phyloP scores from a whole-genome alignment of 148 eudicot genomes.

The Linanthus parryae region DNA sequence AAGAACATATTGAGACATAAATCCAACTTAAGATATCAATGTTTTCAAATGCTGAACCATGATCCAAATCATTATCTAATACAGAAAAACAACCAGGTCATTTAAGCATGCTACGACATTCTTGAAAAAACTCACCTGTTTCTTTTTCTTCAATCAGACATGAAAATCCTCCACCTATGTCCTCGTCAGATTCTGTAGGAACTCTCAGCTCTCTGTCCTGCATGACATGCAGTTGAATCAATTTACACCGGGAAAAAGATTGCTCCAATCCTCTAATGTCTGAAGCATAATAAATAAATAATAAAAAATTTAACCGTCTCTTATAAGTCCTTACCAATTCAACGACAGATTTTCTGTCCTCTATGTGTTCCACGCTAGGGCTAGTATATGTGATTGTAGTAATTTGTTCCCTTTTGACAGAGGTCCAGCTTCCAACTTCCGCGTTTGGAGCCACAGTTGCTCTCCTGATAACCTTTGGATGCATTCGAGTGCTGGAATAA shows the following conservation, averaged over 20 bases:
- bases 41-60: background rate
- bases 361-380: constrained; percentile 25
- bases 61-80: background rate
- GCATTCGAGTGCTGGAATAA: constrained; percentile 28
- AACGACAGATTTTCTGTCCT: constrained; percentile 27
- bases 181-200: constrained; percentile 57
- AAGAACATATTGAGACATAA: no score
- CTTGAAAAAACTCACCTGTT: constrained; percentile 1
- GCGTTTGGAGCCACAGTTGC: constrained; percentile 34
- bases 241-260: constrained; percentile 9
- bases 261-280: background rate
- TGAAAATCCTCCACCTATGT: constrained; percentile 51
- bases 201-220: constrained; percentile 44
- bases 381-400: constrained; percentile 16
- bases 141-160: constrained; percentile 53
- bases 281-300: no score
- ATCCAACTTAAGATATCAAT: no score
- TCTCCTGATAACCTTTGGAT: constrained; percentile 18
- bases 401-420: constrained; percentile 52
- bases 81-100: background rate
- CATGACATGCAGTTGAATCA: constrained; percentile 8
- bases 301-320: no score
- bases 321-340: constrained; percentile 44
- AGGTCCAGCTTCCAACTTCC: constrained; percentile 62
- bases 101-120: background rate